Evolutionary conservation across 495 filamentous ascomycete species (phyloP), one percentile per base, ranked within the genome.

Genomic region (Neurospora africana): DNA sequence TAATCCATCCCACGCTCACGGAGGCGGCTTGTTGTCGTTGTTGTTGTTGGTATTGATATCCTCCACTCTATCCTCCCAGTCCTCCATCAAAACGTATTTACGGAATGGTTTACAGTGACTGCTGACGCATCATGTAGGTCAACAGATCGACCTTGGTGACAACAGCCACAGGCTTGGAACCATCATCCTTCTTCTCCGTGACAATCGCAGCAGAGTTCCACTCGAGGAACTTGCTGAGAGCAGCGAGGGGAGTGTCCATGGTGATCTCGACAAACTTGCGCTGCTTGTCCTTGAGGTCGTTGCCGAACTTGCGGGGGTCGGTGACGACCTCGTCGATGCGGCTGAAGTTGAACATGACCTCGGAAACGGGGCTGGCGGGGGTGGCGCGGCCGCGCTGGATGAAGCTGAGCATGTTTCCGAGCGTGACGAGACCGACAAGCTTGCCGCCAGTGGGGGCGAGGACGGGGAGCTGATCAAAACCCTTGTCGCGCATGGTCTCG

Each of bases 161-260:
- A 10, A 99, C 89, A 21, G 96, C 95, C 40, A 94, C 85, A 7
- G 96, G 94, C 83, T 90, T 84, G 58, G 76, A 81, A 35, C 86
- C 85, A 30, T 84, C 88, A 73, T 83, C 84, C 43, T 81, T 83
- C 73, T 81, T 82, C 80, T 98, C 93, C 15, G 94, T 98, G 1
- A 98, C 93, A 68, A 98, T 87, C 3, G 95, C 96, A 17, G 95
- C 94, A 77, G 91, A 93, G 81, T 98, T 98, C 92, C 96, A 98
- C 81, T 97, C 94, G 76, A 99, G 93, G 83, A 99, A 99, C 69
- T 91, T 87, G 79, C 92, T 93, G 43, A 99, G 83, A 47, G 91
- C 91, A 70, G 87, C 87, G 39, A 99, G 82, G 11, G 91, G 92
- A 11, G 95, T 99, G 72, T 97, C 92, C 78, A 92, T 82, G 6